A percentile compares a stretch with the other conserved stretches of the same genome.
Evolutionary conservation across 169 alveolate genomes (phyloP).

Genomic region (Eimeria sp.): DNA sequence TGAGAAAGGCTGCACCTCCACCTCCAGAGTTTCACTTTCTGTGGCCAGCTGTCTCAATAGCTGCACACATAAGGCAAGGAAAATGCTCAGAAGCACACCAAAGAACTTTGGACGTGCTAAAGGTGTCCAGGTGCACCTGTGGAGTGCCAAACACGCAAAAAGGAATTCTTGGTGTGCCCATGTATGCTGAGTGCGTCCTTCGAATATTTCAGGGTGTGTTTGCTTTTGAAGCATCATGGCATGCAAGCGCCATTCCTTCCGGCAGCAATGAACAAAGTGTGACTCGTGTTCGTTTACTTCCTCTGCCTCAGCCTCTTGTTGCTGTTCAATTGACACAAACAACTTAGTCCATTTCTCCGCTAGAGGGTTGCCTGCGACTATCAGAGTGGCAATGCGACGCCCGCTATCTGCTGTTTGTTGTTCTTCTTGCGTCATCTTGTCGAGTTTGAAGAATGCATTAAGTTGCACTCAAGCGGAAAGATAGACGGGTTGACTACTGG

Average conservation of each 20-base stretch:
- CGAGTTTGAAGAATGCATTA: neutral
- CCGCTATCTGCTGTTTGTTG: constrained; percentile 13
- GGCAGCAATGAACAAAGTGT: neutral
- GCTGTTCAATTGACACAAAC: neutral
- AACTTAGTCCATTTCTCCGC: neutral
- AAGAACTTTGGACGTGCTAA: neutral
- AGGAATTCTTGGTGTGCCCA: neutral
- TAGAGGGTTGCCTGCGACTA: neutral
- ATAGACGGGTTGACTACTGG: neutral
- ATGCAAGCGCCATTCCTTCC: neutral
- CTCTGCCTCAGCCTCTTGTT: neutral
- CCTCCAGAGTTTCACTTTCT: neutral
- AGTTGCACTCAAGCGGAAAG: neutral
- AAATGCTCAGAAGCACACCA: neutral
- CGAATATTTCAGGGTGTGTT: neutral
- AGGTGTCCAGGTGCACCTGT: neutral
- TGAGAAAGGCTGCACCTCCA: neutral
- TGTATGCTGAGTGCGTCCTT: neutral
- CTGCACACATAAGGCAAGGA: neutral
- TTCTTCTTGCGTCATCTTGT: neutral
- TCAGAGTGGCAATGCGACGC: neutral
- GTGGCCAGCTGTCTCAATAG: neutral
- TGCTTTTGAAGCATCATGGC: neutral
- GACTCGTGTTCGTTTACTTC: neutral
- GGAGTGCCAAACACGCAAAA: too few species aligned